Evolutionary conservation across 2,329 filamentous ascomycete genomes (phyloP), one percentile per base, ranked within the genome.

Genomic region (Ustulina deusta): DNA sequence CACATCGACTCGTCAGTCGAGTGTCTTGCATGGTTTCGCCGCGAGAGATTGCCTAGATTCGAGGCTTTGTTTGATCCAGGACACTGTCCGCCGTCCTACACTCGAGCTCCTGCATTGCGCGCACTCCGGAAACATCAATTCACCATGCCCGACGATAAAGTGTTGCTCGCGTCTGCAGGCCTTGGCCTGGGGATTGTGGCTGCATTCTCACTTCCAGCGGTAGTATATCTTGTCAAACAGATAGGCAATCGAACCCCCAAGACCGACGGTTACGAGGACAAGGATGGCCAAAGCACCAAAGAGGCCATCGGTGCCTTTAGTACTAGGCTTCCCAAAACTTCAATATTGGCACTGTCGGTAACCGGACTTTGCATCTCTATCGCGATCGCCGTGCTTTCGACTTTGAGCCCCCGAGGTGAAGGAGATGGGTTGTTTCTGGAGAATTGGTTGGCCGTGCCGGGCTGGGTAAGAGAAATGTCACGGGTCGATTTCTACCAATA

Each of bases 261-360:
- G 65, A 81, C 85, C 46, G 79, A 84, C 11, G 81, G 84, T 13
- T 94, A 94, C 74, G 82, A 89, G 72, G 92, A 94, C 74, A 80
- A 84, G 69, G 92, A 94, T 79, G 92, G 92, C 56, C 83, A 85
- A 70, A 90, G 90, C 36, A 91, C 89, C 0, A 83, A 87, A 46
- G 88, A 91, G 74, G 88, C 89, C 1, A 76, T 89, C 60, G 83
- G 84, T 25, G 83, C 83, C 44, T 94, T 90, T 75, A 91, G 90
- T 32, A 85, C 87, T 70, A 86, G 81, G 65, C 74, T 83, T 65
- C 84, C 89, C 61, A 91, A 90, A 75, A 69, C 81, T 3, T 75
- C 83, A 25, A 82, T 92, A 51, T 75, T 88, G 4, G 38, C 88
- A 3, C 83, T 87, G n/a, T 85, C 88, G 0, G 63, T 83, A 13